Base-by-base conservation (phyloP, 768 basidiomycete species). In the Piloderma croceum region DNA sequence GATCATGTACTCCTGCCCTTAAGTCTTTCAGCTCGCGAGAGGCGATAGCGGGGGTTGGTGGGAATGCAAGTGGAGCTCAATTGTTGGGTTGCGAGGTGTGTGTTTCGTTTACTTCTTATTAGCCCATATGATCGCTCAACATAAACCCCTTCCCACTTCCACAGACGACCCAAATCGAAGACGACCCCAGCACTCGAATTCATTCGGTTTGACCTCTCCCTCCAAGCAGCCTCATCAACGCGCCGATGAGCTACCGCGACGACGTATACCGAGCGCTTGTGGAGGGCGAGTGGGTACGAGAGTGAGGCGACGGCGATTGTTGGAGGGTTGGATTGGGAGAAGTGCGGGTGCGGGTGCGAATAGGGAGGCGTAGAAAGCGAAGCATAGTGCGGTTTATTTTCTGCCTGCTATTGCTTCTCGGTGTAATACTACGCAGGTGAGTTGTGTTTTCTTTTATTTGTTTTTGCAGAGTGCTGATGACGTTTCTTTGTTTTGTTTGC, bases 171-270 rank as follows among this genome's bases (percentile, higher is more conserved):
- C 83, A 91, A 59, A 98, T 99, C 53, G 92, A 96, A 62, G 96
- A 98, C 45, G 93, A 96, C 49, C 93, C 96, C 1, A 75, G n/a
- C n/a, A n/a, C n/a, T 94, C 27, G 94, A 98, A 57, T 98, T 85
- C 58, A 88, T 97, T 50, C 82, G 90, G 17, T 73, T 89, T 31
- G 91, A 94, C 53, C 69, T 94, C 20, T 73, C 91, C 11, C 66
- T 76, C 52, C n/a, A n/a, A n/a, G 73, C 44, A 44, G 76, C n/a
- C n/a, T n/a, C n/a, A 20, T 64, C 76, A 40, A 92, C 93, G 0
- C 78, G 92, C 22, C 71, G 94, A 29, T 90, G 96, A 52, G 87
- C 94, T 3, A 93, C 92, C 1, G n/a, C n/a, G n/a, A 91, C 87
- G 94, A 99, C 52, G 89, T 98, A n/a, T 76, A 96, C 3, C 87